Conservation (phyloP, 129 eudicot genomes). For the Centella asiatica region DNA sequence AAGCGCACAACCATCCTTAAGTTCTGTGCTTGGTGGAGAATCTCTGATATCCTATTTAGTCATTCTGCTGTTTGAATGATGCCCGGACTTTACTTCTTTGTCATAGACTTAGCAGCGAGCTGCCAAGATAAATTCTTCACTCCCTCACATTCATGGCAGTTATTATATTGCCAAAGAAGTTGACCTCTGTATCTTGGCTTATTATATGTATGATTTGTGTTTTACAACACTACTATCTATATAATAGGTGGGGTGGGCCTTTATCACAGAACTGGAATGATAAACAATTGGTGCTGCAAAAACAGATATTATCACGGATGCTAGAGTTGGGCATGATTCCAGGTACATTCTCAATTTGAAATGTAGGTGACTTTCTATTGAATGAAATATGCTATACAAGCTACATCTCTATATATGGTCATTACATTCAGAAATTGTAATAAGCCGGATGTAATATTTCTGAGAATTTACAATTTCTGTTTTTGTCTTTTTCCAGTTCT, state of each 20-base stretch:
- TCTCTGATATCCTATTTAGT: no score
- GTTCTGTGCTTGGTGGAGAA: no score
- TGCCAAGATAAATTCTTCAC: no score
- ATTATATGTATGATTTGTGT: background rate
- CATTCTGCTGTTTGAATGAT: no score
- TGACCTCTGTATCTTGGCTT: no score
- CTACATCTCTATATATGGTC: background rate
- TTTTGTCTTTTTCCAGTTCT: conserved; percentile 43
- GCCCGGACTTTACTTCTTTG: no score
- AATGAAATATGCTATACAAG: background rate
- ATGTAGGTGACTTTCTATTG: background rate
- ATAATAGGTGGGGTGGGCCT: conserved; percentile 96
- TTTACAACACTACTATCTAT: background rate
- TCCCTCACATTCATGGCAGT: no score
- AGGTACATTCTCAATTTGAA: conserved; percentile 36
- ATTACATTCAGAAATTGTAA: background rate
- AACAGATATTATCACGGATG: conserved; percentile 76
- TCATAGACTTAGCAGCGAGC: no score
- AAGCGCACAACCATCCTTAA: no score
- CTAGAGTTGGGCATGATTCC: conserved; percentile 95
- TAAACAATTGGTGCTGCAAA: conserved; percentile 68
- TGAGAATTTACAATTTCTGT: no score
- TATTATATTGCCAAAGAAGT: no score
- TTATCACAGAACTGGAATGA: conserved; percentile 85
- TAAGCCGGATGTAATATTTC: no score